Conservation (phyloP, 108 stramenopile species). For the Nitzschia sp. region DNA sequence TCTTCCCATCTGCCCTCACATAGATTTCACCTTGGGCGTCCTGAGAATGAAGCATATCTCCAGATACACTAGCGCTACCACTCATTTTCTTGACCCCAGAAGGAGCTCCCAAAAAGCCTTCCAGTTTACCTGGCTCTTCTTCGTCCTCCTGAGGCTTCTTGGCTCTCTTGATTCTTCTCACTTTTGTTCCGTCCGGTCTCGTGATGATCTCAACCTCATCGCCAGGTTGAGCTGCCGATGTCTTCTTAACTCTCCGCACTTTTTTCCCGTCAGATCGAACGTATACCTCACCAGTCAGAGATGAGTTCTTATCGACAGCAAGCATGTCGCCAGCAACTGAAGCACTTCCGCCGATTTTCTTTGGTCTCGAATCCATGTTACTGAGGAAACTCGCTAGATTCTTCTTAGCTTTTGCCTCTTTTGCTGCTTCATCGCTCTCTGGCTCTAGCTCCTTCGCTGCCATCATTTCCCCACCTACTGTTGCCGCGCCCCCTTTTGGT, state of each 20-base stretch:
- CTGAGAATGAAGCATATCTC: conserved; percentile 21
- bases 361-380: conserved; percentile 8
- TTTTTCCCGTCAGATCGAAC: conserved; percentile 44
- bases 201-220: conserved; percentile 42
- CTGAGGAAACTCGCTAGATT: conserved; percentile 25
- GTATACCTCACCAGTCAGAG: conserved; percentile 35
- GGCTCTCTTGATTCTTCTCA: conserved; percentile 28
- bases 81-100: not conserved
- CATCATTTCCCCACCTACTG: conserved; percentile 24
- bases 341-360: conserved; percentile 35
- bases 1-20: conserved; percentile 43
- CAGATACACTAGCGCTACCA: conserved; percentile 40
- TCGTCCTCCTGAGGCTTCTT: conserved; percentile 16
- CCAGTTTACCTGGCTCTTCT: not conserved
- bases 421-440: conserved; percentile 16
- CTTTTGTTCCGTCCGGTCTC: conserved; percentile 36
- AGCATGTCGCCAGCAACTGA: conserved; percentile 45
- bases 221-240: conserved; percentile 22
- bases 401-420: conserved; percentile 21
- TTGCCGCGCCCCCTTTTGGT: conserved; percentile 28
- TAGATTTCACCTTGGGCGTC: conserved; percentile 39
- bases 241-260: conserved; percentile 44
- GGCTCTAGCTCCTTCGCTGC: conserved; percentile 3
- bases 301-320: conserved; percentile 28
- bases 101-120: conserved; percentile 15